Base-by-base conservation (phyloP, 768 basidiomycete species). In the Brasilioporus rufonigricans region DNA sequence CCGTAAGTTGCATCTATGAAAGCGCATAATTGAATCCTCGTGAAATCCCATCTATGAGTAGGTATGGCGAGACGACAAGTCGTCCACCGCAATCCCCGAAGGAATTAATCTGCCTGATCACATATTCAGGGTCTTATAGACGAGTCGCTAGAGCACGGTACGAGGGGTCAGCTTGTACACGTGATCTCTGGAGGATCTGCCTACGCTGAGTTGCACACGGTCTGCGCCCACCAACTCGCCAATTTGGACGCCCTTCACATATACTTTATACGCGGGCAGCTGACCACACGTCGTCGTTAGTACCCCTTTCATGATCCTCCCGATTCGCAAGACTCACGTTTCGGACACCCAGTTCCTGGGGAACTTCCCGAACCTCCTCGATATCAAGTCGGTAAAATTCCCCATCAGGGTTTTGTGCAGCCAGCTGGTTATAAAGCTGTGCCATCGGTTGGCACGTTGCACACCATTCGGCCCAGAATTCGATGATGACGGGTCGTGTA, bases 401-500 rank as follows among this genome's bases (percentile, higher is more conserved):
- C 0, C 58, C 67, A 24, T 14, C 5, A 10, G 68, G 67, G 43
- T 70, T 61, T 64, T 68, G 63, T 8, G 57, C 59, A 45, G 67
- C 63, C 58, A 69, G 29, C 50, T 55, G 60, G 53, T 68, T 52
- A 43, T 64, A 69, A 11, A 66, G 19, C 7, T 56, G 12, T 36
- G 68, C 50, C 60, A 50, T 61, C 9, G 53, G 23, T 39, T 53
- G 57, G 48, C 67, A 70, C n/a, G 64, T 61, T 32, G 19, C 18
- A 24, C 67, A 69, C 67, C 67, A 69, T 13, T 70, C 66, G 49
- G 67, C 67, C 67, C 67, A 70, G 62, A 70, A 69, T 47, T 69
- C 68, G 21, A 69, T 61, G 52, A 69, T 61, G 49, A 47, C 68
- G 9, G 68, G 68, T 52, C 54, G 49, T 24, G 58, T 47, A 27